phyloP scores from a whole-genome alignment of 83 land plant species.

The Picea engelmannii region DNA sequence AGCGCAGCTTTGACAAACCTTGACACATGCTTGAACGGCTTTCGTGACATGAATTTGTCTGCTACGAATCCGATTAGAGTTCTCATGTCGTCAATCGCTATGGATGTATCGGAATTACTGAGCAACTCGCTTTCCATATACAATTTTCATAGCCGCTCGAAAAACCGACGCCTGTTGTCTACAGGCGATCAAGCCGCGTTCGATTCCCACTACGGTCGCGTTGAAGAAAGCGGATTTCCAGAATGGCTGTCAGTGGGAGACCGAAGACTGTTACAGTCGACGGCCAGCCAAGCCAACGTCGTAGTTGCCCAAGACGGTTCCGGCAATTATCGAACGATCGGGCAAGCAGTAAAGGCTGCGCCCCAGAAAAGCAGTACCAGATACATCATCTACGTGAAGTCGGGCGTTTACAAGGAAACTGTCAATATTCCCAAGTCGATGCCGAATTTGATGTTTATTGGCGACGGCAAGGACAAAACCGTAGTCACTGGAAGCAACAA shows the following conservation, averaged over 20 bases:
- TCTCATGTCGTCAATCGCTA: conserved; percentile 6
- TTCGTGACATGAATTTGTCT: neutral
- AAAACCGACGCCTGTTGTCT: neutral
- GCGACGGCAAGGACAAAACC: no score
- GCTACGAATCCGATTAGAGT: neutral
- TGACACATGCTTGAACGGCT: neutral
- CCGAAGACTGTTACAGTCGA: conserved; percentile 15
- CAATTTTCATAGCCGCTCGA: conserved; percentile 17
- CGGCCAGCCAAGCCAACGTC: conserved; percentile 6
- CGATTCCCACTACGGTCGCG: neutral
- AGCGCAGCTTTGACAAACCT: no score
- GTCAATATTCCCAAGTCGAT: no score
- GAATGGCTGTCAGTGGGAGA: conserved; percentile 18
- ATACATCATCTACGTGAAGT: no score
- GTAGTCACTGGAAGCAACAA: no score
- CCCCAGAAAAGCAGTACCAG: no score
- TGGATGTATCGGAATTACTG: conserved; percentile 25
- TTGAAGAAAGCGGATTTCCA: neutral
- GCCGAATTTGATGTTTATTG: no score
- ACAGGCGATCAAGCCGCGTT: neutral
- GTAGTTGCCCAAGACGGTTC: conserved; percentile 25
- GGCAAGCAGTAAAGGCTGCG: no score
- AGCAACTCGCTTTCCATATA: conserved; percentile 47
- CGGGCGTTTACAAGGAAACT: no score
- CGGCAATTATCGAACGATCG: neutral